Conservation (phyloP, 768 basidiomycete species). For the Amanita muscaria region DNA sequence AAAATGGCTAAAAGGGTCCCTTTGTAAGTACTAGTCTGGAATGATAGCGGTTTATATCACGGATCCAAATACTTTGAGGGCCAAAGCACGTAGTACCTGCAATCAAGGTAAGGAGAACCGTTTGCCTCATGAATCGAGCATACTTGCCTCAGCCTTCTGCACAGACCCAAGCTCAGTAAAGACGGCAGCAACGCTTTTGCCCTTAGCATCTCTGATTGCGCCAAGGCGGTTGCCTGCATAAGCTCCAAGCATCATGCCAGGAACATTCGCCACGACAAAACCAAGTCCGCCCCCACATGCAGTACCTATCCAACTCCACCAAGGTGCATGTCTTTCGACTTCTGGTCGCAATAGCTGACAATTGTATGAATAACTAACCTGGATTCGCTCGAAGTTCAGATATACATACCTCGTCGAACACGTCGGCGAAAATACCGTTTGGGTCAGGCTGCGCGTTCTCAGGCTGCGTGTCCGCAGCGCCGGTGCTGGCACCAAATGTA, state of each 20-base stretch:
- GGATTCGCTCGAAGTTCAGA: not conserved
- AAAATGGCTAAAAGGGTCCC: too few relatives aligned
- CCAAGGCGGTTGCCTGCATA: slow-evolving; percentile 87
- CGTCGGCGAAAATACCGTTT: slow-evolving; percentile 72
- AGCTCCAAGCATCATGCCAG: slow-evolving; percentile 80
- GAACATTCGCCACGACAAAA: slow-evolving; percentile 67
- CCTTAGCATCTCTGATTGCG: slow-evolving; percentile 88
- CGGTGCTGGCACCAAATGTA: slow-evolving; percentile 39
- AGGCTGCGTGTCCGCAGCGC: not conserved
- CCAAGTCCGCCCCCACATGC: slow-evolving; percentile 61
- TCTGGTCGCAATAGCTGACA: slow-evolving; percentile 70
- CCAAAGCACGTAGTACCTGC: slow-evolving; percentile 74
- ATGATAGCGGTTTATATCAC: too few relatives aligned
- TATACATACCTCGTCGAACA: slow-evolving; percentile 75
- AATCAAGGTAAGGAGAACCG: not conserved
- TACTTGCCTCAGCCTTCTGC: slow-evolving; percentile 80
- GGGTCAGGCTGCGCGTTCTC: slow-evolving; percentile 53
- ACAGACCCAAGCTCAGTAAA: slow-evolving; percentile 66
- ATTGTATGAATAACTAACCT: not conserved
- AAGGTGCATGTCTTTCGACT: slow-evolving; percentile 58
- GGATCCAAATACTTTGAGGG: slow-evolving; percentile 68
- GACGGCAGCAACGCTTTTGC: slow-evolving; percentile 85
- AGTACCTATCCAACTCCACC: slow-evolving; percentile 74
- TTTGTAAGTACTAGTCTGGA: too few relatives aligned
- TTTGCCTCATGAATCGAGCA: not conserved